These are phyloP conservation scores for Boletus semigastroideus DNA, from an alignment of 1,284 basidiomycete species.

Conservation along the genomic window DNA sequence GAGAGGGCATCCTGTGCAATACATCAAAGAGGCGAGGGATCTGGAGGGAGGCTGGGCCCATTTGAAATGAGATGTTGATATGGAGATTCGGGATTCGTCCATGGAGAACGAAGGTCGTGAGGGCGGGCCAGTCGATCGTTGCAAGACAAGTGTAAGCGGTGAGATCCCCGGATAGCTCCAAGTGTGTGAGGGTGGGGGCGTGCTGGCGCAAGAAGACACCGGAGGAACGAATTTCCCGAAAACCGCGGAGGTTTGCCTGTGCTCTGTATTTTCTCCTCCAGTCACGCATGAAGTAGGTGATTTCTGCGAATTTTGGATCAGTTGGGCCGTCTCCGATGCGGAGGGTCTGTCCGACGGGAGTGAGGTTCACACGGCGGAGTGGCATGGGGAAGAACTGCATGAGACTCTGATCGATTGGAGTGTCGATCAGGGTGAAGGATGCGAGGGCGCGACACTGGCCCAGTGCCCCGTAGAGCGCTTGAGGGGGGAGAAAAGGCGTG, in stretches of 20 bases:
- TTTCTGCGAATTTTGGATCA: slow-evolving; percentile 34
- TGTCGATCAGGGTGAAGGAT: slow-evolving; percentile 30
- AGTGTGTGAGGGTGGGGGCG: slow-evolving; percentile 25
- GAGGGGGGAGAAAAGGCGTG: slow-evolving; percentile 33
- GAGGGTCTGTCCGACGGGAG: slow-evolving; percentile 31
- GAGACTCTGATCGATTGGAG: slow-evolving; percentile 35
- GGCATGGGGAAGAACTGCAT: slow-evolving; percentile 29
- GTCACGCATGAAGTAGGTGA: slow-evolving; percentile 36
- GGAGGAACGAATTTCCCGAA: slow-evolving; percentile 32
- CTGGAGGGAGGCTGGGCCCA: not conserved
- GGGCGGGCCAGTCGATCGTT: slow-evolving; percentile 30
- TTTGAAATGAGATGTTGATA: slow-evolving; percentile 16
- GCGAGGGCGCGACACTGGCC: slow-evolving; percentile 28
- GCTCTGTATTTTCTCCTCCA: slow-evolving; percentile 36
- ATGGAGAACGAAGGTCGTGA: slow-evolving; percentile 31
- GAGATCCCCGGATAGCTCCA: slow-evolving; percentile 31
- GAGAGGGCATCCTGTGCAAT: slow-evolving; percentile 26
- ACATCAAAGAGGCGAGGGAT: slow-evolving; percentile 26
- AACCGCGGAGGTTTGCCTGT: slow-evolving; percentile 30
- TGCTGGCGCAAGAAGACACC: slow-evolving; percentile 33
- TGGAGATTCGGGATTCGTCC: slow-evolving; percentile 24
- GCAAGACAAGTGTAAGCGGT: slow-evolving; percentile 29
- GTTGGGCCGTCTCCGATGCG: slow-evolving; percentile 34
- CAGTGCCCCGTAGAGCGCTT: slow-evolving; percentile 27
- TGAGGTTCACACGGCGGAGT: slow-evolving; percentile 28